These are phyloP conservation scores for Claviceps sp. DNA, from an alignment of 2,329 filamentous ascomycete genomes.

Conservation along the genomic window DNA sequence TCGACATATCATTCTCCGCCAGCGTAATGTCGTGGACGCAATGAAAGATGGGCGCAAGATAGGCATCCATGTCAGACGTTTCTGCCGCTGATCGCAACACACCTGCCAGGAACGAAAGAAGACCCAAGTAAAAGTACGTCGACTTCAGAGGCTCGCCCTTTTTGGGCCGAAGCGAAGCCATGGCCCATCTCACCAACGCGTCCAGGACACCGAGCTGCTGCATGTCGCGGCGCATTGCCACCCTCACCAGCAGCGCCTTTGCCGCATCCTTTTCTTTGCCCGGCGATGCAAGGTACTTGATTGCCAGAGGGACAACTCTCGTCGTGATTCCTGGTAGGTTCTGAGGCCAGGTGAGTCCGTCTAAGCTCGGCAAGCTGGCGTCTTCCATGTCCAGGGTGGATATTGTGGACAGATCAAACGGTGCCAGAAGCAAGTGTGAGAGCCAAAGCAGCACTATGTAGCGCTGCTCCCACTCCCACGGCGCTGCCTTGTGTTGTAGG, in stretches of 20 bases:
- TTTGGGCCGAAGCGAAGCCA: constrained; percentile 42
- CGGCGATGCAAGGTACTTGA: constrained; percentile 57
- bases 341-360: constrained; percentile 40
- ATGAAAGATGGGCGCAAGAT: constrained; percentile 53
- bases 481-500: constrained; percentile 7
- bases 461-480: constrained; percentile 71
- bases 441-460: constrained; percentile 85
- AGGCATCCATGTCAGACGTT: constrained; percentile 57
- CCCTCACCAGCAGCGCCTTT: constrained; percentile 65
- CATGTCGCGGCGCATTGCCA: constrained; percentile 82
- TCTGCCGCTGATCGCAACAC: constrained; percentile 56
- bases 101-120: constrained; percentile 67
- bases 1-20: constrained; percentile 32
- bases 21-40: constrained; percentile 47
- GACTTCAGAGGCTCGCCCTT: constrained; percentile 26
- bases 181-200: constrained; percentile 56
- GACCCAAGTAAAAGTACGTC: constrained; percentile 65
- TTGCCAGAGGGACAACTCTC: constrained; percentile 56
- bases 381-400: constrained; percentile 47
- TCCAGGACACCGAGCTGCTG: constrained; percentile 59
- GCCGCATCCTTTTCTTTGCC: constrained; percentile 86
- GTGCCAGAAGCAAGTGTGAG: constrained; percentile 67
- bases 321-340: constrained; percentile 56
- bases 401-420: constrained; percentile 82
- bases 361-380: constrained; percentile 26